Percentiles rank a stretch among this genome's conserved stretches.
Conservation (phyloP, 371 early-diverging fungal genomes). For the Rhizomucor pusillus region DNA sequence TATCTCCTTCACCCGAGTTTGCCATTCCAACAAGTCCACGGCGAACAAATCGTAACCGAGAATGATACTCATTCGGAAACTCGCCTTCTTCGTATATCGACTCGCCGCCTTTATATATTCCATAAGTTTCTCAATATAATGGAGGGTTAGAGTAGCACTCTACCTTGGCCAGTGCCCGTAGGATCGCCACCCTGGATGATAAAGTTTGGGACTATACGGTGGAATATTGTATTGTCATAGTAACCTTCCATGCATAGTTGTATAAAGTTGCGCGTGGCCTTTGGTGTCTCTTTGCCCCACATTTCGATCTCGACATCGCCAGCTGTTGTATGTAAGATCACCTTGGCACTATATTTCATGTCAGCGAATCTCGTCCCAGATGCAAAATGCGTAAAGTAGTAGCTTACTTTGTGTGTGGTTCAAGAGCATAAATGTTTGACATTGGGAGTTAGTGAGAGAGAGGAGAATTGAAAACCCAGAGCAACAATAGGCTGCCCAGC, state of each 20-base stretch:
- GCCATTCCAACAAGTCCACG: conserved; percentile 93
- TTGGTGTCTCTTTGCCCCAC: conserved; percentile 92
- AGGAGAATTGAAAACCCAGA: too few species aligned
- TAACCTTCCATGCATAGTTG: conserved; percentile 84
- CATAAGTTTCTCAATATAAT: not conserved
- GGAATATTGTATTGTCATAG: conserved; percentile 86
- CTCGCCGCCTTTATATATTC: conserved; percentile 70
- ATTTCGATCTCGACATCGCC: conserved; percentile 93
- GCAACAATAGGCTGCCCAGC: not conserved
- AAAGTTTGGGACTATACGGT: conserved; percentile 84
- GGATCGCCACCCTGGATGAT: conserved; percentile 99
- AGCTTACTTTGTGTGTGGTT: not conserved
- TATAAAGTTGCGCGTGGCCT: conserved; percentile 89
- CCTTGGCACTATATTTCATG: conserved; percentile 68
- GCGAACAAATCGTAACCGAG: conserved; percentile 82
- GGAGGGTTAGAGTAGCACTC: not conserved
- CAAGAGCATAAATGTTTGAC: conserved; percentile 3
- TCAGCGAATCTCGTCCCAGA: not conserved
- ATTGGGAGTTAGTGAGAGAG: too few species aligned
- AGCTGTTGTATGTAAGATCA: conserved; percentile 80
- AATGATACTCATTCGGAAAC: conserved; percentile 92
- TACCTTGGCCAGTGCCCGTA: conserved; percentile 75
- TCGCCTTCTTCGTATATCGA: conserved; percentile 74
- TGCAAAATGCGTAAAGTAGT: not conserved
- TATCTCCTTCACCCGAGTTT: conserved; percentile 76